Evolutionary conservation across 1,284 basidiomycete genomes (phyloP).

Genomic region (Sphagnurus paluster): DNA sequence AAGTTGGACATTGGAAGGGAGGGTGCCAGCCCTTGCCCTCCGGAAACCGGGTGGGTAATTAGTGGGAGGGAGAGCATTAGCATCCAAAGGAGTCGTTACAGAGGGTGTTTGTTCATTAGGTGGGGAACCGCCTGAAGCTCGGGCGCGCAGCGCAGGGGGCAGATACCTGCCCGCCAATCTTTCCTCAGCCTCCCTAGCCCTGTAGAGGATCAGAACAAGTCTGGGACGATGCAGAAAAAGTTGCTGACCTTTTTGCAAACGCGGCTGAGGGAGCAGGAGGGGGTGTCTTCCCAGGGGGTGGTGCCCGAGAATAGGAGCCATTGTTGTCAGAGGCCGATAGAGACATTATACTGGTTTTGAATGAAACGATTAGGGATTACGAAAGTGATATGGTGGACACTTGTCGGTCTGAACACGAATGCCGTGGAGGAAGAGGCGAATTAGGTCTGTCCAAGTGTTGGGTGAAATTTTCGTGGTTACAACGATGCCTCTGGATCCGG

Average conservation of each 20-base stretch:
- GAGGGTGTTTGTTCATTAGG: constrained; percentile 63
- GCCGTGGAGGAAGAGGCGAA: constrained; percentile 42
- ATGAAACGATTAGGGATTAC: constrained; percentile 83
- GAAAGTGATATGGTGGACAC: constrained; percentile 45
- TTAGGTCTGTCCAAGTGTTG: constrained; percentile 39
- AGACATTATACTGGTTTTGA: constrained; percentile 76
- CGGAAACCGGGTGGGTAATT: constrained; percentile 79
- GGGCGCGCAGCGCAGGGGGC: constrained; percentile 76
- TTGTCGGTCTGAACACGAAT: constrained; percentile 40
- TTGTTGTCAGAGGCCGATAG: constrained; percentile 80
- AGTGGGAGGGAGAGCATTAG: constrained; percentile 57
- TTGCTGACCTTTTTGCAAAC: constrained; percentile 76
- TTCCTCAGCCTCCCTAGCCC: constrained; percentile 81
- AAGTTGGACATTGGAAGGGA: constrained; percentile 85
- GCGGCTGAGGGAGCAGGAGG: constrained; percentile 88
- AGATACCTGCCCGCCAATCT: constrained; percentile 67
- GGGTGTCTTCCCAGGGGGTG: constrained; percentile 80
- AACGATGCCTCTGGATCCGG: constrained; percentile 22
- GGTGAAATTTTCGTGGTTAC: constrained; percentile 35
- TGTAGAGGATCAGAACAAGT: constrained; percentile 33
- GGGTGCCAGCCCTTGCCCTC: constrained; percentile 86
- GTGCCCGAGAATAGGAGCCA: constrained; percentile 73
- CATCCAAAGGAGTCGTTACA: constrained; percentile 57
- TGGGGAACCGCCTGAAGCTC: constrained; percentile 69
- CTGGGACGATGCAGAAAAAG: constrained; percentile 15